phyloP scores from a whole-genome alignment of 2,329 filamentous ascomycete genomes.

The Cladosporium austrohemisphaericum region DNA sequence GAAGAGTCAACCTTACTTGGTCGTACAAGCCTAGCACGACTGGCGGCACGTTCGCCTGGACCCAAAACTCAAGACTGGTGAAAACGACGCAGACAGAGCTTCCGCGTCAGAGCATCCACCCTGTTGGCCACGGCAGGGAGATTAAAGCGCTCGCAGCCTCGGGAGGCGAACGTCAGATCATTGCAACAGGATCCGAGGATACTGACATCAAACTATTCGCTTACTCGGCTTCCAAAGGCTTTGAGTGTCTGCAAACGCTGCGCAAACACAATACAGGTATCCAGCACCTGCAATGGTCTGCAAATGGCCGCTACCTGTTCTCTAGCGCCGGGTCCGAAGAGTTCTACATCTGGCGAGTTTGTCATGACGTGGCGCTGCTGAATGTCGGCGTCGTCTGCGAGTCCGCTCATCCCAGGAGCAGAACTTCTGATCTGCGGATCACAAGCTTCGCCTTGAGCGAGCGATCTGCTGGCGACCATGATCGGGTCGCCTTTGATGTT shows the following conservation, averaged over 20 bases:
- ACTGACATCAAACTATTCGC: conserved; percentile 72
- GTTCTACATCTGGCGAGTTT: conserved; percentile 77
- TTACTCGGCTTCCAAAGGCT: conserved; percentile 25
- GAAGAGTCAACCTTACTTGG: conserved; percentile 73
- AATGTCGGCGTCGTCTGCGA: conserved; percentile 53
- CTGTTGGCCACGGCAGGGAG: conserved; percentile 81
- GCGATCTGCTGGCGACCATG: not conserved
- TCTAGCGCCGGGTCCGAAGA: conserved; percentile 87
- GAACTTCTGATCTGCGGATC: conserved; percentile 68
- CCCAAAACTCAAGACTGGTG: conserved; percentile 51
- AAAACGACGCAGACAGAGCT: conserved; percentile 16
- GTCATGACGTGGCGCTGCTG: conserved; percentile 48
- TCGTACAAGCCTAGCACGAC: conserved; percentile 45
- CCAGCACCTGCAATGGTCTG: conserved; percentile 73
- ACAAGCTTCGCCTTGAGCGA: conserved; percentile 66
- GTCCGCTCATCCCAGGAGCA: conserved; percentile 47
- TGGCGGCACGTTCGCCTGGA: conserved; percentile 66
- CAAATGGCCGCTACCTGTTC: conserved; percentile 65
- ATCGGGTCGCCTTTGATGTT: conserved; percentile 53
- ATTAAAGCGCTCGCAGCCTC: conserved; percentile 63
- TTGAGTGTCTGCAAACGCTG: conserved; percentile 59
- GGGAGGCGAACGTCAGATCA: conserved; percentile 33
- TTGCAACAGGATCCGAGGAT: conserved; percentile 69
- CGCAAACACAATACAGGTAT: conserved; percentile 80
- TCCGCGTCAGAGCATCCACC: conserved; percentile 48